Base-by-base conservation (phyloP, 2,329 filamentous ascomycete genomes). In the Arthrinium puccinioides region DNA sequence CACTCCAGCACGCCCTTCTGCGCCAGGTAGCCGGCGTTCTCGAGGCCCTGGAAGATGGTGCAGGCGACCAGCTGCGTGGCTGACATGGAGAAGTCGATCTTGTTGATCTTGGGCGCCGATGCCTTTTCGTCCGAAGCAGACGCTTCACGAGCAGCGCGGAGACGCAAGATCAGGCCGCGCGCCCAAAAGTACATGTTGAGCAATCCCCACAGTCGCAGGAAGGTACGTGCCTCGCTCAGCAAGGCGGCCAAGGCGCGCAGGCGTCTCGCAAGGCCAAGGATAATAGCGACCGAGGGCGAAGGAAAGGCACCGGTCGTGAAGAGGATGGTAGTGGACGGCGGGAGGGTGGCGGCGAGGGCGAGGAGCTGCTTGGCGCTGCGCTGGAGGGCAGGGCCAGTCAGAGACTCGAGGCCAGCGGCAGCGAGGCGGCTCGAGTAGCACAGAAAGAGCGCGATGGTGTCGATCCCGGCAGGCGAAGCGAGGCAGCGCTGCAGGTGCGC, bases 21-120 rank as follows among this genome's bases (percentile, higher is more conserved):
- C 4, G 79, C 72, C 25, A 97, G 72, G 64, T 84, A 94, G 13
- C 84, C 84, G 26, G 74, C 72, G 62, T 95, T 96, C 67, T 98
- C 92, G 27, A 90, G 70, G 2, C 76, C 63, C 62, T 96, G 88
- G 66, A 84, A 94, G 9, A 66, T 56, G 9, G 83, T 61, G 57
- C 84, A 84, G 9, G 77, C 70, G 9, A 70, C 45, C 15, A 95
- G 75, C 58, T 92, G 84, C 6, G 74, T 64, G 59, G 79, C 82
- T 16, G 76, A 75, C 31, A 95, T 63, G 23, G 57, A 46, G 8
- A 55, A 55, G 43, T 67, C 69, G 40, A 69, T 46, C 61, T 67
- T 44, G 69, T 62, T 31, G 64, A 43, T 44, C 37, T 48, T 49
- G 32, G 52, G 38, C 24, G 44, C 37, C 9, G 60, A 52, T 20